phyloP scores from a whole-genome alignment of 2,329 filamentous ascomycete genomes.

The Onygenales sp. region DNA sequence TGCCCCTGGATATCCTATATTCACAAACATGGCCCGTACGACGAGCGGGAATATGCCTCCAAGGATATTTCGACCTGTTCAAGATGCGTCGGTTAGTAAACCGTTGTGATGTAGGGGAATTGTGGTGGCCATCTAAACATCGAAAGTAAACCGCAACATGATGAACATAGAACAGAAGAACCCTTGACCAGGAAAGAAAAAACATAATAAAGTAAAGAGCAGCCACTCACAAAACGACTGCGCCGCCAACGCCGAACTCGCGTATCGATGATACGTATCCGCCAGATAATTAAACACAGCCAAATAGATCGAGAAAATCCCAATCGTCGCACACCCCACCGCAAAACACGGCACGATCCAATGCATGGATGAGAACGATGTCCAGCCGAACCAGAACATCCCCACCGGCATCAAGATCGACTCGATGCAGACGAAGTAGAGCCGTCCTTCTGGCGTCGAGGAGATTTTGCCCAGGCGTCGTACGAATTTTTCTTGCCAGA shows the following conservation, averaged over 20 bases:
- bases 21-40: slow-evolving; percentile 61
- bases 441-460: slow-evolving; percentile 59
- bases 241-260: slow-evolving; percentile 74
- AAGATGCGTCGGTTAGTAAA: background rate
- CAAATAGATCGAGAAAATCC: slow-evolving; percentile 79
- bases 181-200: background rate
- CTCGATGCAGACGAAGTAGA: slow-evolving; percentile 77
- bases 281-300: slow-evolving; percentile 90
- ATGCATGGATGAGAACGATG: slow-evolving; percentile 50
- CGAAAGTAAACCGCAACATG: too few species aligned
- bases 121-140: too few species aligned
- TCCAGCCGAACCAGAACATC: slow-evolving; percentile 73
- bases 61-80: slow-evolving; percentile 59
- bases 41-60: slow-evolving; percentile 74
- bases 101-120: too few species aligned
- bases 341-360: slow-evolving; percentile 66
- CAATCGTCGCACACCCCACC: slow-evolving; percentile 66
- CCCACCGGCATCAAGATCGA: slow-evolving; percentile 67
- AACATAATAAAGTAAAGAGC: background rate
- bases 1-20: slow-evolving; percentile 60
- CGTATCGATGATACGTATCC: slow-evolving; percentile 77
- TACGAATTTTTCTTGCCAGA: slow-evolving; percentile 62
- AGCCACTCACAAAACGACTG: slow-evolving; percentile 60
- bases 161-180: too few species aligned
- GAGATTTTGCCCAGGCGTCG: slow-evolving; percentile 37